Base-by-base conservation (phyloP, 1,284 basidiomycete genomes). In the Somion occarium region DNA sequence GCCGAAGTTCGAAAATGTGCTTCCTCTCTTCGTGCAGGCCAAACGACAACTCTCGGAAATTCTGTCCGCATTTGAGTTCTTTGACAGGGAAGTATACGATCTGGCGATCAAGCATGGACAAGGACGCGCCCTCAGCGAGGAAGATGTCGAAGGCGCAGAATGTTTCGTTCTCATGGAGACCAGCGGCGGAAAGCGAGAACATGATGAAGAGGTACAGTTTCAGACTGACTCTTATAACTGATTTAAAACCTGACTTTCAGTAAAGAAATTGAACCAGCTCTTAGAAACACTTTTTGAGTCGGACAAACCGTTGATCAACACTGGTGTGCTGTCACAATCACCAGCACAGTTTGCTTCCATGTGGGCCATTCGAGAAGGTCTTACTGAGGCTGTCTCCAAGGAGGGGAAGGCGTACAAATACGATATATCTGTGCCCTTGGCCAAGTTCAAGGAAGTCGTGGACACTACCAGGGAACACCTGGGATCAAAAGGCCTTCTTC, bases 391-490 rank as follows among this genome's bases (percentile, higher is more conserved):
- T 1, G 83, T 92, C 2, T 91, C 91, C 23, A 98, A 98, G 68
- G 87, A 93, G 65, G 97, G 97, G 43, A 93, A 93, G 59, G 87
- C 90, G 3, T 99, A 97, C 78, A 99, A 99, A 74, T 99, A 99
- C 69, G 97, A 99, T 64, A 81, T 99, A 38, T 95, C 92, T 18
- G 83, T 99, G 27, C 96, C 96, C 2, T 78, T 97, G 3, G 76
- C 82, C 19, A 81, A 85, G 60, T 99, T 99, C 81, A 89, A 98
- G 72, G 80, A 83, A 24, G 83, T 98, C 9, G 93, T 98, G 20
- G 88, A 96, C 61, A 74, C 78, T 39, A 88, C 95, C 47, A 76
- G 91, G 52, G 81, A 85, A 51, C 85, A 85, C 49, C 73, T 98
- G 44, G 69, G 77, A 30, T 81, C 83, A 34, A 82, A 85, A 56